Evolutionary conservation across 1,284 basidiomycete species (phyloP).

Genomic region (Mycosarcoma mackinlayi): DNA sequence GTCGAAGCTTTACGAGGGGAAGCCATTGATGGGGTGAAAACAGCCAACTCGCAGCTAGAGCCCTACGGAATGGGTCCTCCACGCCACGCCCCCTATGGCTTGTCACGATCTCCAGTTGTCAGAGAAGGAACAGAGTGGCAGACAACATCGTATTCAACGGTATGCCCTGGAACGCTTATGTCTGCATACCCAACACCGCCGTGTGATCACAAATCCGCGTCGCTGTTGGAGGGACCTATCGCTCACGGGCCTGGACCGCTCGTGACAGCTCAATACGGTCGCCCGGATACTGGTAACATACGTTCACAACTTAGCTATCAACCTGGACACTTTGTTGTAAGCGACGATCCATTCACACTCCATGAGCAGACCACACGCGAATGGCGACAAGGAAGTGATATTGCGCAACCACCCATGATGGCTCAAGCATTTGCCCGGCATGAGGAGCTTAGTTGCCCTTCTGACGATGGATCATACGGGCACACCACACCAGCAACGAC

Average conservation of each 20-base stretch:
- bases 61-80: background rate
- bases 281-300: background rate
- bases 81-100: background rate
- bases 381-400: too few species aligned
- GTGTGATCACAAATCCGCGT: background rate
- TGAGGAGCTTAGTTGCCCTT: too few species aligned
- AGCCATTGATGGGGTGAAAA: background rate
- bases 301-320: background rate
- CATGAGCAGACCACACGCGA: too few species aligned
- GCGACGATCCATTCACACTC: background rate
- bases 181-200: background rate
- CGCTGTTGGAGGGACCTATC: background rate
- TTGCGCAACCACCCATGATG: too few species aligned
- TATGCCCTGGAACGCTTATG: background rate
- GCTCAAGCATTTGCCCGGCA: too few species aligned
- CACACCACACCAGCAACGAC: too few species aligned
- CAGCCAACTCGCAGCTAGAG: background rate
- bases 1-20: background rate
- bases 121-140: background rate
- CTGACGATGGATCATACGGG: too few species aligned
- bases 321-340: background rate
- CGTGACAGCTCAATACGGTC: background rate
- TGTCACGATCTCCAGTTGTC: background rate
- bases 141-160: background rate
- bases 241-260: slow-evolving; percentile 3